Evolutionary conservation across 805 yeast species (phyloP), one percentile per base, ranked within the genome.

Genomic region (Saccharomyces kudriavzevii): DNA sequence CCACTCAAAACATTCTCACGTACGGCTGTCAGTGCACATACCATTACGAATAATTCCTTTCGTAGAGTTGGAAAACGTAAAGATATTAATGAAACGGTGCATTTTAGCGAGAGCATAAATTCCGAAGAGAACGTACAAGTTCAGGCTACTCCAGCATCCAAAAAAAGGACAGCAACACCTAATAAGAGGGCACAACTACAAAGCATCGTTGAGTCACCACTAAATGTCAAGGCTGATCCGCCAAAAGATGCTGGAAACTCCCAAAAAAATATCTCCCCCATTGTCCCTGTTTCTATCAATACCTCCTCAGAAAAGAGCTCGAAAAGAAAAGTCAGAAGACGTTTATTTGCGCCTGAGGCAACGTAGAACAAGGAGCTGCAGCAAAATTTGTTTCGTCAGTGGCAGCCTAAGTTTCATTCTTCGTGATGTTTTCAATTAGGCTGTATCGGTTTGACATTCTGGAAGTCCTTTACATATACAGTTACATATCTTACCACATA

Each of bases 341-440:
- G 72, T 22, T 54, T 73, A 20, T 73, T 73, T 58, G 74, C 72
- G 8, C 74, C 74, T 11, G 59, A 57, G 30, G 29, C 25, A n/a
- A 25, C 45, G 49, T 25, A 11, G 22, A 24, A 22, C 40, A 56
- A 17, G 30, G 29, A 13, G 13, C 20, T 17, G n/a, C 28, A 22
- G 14, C 8, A 3, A 8, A 6, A 20, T 8, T 10, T 27, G 2
- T 11, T 13, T 6, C 5, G 22, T 4, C 5, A 30, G 35, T 30
- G 4, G 3, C 5, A 1, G 17, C 2, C 35, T 14, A 2, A 30
- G 6, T 13, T 30, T 8, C 6, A 30, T 30, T 30, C 17, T 30
- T 30, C 14, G 35, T 30, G 14, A 5, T 14, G 3, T 30, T n/a
- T 35, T 17, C 3, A 35, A 17, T 17, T 45, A 22, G 14, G 22